phyloP scores from a whole-genome alignment of 345 rosid genomes.

The Xanthoceras sorbifolium region DNA sequence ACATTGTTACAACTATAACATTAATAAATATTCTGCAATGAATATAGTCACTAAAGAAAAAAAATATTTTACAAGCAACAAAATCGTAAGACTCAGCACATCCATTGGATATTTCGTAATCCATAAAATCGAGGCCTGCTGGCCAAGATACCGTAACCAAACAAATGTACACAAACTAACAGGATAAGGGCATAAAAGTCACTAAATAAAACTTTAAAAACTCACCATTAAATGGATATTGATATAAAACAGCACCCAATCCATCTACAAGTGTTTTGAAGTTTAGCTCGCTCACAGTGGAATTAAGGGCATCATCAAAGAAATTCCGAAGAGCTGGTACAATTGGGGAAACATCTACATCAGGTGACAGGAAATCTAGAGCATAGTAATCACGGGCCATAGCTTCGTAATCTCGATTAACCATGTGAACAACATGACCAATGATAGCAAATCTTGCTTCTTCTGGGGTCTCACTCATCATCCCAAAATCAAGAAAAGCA shows the following conservation, averaged over 20 bases:
- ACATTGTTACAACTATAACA: not conserved
- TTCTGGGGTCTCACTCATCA: conserved; percentile 99
- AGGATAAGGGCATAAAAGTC: not conserved
- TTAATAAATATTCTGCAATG: not conserved
- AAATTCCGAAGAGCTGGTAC: conserved; percentile 83
- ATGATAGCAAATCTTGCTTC: conserved; percentile 93
- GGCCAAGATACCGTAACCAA: not conserved
- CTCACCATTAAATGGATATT: conserved; percentile 85
- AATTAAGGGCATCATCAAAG: conserved; percentile 92
- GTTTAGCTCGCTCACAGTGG: conserved; percentile 92
- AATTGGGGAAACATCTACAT: conserved; percentile 92
- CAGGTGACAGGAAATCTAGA: conserved; percentile 75
- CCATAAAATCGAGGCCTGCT: not conserved
- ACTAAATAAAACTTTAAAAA: not conserved
- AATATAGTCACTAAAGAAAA: not conserved
- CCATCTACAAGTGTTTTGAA: conserved; percentile 94
- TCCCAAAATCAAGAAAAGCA: conserved; percentile 96
- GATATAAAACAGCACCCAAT: conserved; percentile 85
- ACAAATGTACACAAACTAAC: not conserved
- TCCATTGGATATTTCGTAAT: not conserved
- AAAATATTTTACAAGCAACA: not conserved
- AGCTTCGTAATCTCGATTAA: conserved; percentile 95
- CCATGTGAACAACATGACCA: conserved; percentile 93
- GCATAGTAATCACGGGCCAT: conserved; percentile 97
- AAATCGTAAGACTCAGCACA: not conserved